Base-by-base conservation (phyloP, 441 rosid genomes). In the Brassica balearica region DNA sequence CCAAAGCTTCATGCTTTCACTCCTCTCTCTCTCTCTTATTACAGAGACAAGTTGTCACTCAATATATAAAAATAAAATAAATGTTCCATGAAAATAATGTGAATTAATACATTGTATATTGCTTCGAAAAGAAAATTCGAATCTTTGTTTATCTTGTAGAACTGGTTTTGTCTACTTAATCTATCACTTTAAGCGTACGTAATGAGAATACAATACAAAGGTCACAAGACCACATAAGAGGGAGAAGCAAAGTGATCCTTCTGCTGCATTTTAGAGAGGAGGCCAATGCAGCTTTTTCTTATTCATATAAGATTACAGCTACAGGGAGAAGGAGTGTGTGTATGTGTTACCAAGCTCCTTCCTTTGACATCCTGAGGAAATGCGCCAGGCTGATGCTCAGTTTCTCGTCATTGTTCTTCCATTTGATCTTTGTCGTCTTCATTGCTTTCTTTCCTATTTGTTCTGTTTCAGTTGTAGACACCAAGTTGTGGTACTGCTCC, bases 401-500 rank as follows among this genome's bases (percentile, higher is more conserved):
- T 38, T 88, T 82, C 75, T 89, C 93, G 2, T 58, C 74, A 46
- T 80, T 55, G 1, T 55, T 55, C 59, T 55, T 55, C 59, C 59
- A 55, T 7, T 55, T 55, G 22, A 55, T 55, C 76, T 15, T 89
- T 1, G 97, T 94, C 68, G 82, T 85, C 82, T 91, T 92, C 73
- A 65, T 19, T 3, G 82, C 72, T 66, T 85, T 84, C 17, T 27
- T 76, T 32, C 81, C 86, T 74, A 85, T 83, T 15, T 85, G 72
- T 72, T 88, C 85, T 4, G 89, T 80, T 36, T 62, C 86, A 0
- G 98, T 95, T 71, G 85, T 84, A 0, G 96, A 95, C 3, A 75
- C 88, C 93, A 94, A 72, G 81, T 91, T 87, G 85, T 94, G 92
- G 84, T 90, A 94, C 98, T 92, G 92, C 56, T 72, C 77, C 71